Percentiles rank a stretch among this genome's conserved stretches.
Evolutionary conservation across 306 rosid species (phyloP).

Genomic region (Trifolium repens): DNA sequence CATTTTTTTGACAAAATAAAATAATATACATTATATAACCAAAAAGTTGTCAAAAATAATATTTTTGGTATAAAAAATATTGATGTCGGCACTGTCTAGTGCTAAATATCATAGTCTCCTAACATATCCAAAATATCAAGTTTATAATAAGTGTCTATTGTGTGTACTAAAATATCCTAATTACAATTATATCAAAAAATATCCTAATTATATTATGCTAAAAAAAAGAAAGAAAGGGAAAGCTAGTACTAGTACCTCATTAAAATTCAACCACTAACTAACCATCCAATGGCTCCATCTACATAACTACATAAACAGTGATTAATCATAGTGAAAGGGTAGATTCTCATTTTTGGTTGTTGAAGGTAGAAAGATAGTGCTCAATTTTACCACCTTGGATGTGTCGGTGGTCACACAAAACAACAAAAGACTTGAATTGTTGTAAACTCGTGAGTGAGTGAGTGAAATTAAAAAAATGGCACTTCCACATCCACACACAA

Average conservation of each 20-base stretch:
- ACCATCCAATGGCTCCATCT: slow-evolving; percentile 2
- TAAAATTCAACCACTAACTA: slow-evolving; percentile 10
- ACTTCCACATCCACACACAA: slow-evolving; percentile 11
- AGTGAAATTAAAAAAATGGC: background rate
- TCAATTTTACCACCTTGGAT: slow-evolving; percentile 2
- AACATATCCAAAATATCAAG: background rate
- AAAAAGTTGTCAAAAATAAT: no score
- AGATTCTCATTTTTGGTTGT: slow-evolving; percentile 3
- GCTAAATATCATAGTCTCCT: background rate
- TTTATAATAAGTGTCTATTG: background rate
- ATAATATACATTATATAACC: no score
- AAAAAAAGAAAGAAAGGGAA: no score
- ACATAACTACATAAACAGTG: slow-evolving; percentile 5
- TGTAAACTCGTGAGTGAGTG: slow-evolving; percentile 17
- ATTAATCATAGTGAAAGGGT: background rate
- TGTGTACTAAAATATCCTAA: background rate
- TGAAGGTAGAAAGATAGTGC: background rate
- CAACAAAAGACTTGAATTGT: background rate
- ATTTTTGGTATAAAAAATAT: no score
- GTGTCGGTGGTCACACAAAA: slow-evolving; percentile 24
- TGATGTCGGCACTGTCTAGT: background rate
- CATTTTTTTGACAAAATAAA: no score
- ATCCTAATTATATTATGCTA: background rate
- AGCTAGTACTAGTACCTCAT: background rate
- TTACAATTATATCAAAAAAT: no score